A percentile compares a stretch with the other conserved stretches of the same genome.
phyloP scores from a whole-genome alignment of 164 flowering plant genomes.

The Vitis cinerea region DNA sequence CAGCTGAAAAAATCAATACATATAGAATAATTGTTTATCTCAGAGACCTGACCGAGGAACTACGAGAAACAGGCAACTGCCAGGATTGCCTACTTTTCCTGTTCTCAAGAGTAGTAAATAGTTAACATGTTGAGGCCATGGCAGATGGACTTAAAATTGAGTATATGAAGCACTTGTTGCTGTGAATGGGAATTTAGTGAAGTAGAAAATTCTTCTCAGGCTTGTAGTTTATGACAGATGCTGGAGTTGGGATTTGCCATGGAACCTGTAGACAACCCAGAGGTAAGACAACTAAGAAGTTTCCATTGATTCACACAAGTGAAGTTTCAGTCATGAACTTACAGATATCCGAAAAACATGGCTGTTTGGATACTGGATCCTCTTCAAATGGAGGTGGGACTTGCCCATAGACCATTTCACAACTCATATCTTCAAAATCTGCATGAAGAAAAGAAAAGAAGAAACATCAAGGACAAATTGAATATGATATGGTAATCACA shows the following conservation, averaged over 20 bases:
- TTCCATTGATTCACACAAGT: background rate
- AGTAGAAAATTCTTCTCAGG: slow-evolving; percentile 27
- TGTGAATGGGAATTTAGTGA: background rate
- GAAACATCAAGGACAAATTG: background rate
- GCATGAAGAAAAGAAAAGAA: background rate
- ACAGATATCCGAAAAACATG: slow-evolving; percentile 70
- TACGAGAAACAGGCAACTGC: no score
- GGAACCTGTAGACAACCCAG: slow-evolving; percentile 54
- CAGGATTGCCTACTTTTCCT: no score
- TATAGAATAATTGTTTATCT: background rate
- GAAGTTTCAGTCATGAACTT: slow-evolving; percentile 24
- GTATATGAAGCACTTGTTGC: background rate
- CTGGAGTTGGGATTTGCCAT: slow-evolving; percentile 54
- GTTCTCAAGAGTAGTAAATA: no score
- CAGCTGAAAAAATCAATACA: background rate
- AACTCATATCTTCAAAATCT: slow-evolving; percentile 99
- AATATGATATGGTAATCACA: background rate
- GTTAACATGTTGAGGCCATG: background rate
- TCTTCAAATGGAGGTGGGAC: slow-evolving; percentile 80
- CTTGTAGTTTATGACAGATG: slow-evolving; percentile 66
- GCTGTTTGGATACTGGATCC: slow-evolving; percentile 74
- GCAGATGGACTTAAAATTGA: slow-evolving; percentile 1
- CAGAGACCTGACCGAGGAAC: background rate
- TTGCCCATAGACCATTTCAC: slow-evolving; percentile 94
- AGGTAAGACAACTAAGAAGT: background rate